phyloP scores from a whole-genome alignment of 176 grass and related monocot species.

The Phoenix dactylifera region DNA sequence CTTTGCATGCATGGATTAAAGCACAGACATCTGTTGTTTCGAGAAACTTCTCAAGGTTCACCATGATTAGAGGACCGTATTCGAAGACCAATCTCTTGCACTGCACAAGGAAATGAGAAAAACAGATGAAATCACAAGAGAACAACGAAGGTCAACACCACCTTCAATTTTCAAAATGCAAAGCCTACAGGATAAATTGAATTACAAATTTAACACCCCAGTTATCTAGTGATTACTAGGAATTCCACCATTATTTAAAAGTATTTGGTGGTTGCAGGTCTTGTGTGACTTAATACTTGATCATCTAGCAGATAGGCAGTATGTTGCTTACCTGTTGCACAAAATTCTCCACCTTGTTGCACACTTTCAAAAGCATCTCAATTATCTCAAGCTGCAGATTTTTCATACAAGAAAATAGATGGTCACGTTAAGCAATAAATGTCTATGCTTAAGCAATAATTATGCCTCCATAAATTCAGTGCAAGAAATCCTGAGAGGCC shows the following conservation, averaged over 20 bases:
- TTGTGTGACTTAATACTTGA: too few species aligned
- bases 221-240: too few species aligned
- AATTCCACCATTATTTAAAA: too few species aligned
- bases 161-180: too few species aligned
- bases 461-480: too few species aligned
- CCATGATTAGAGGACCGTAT: background rate
- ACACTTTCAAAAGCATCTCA: constrained; percentile 58
- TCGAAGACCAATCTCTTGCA: constrained; percentile 4
- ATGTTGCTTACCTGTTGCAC: constrained; percentile 34
- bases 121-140: too few species aligned
- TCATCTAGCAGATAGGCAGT: too few species aligned
- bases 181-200: too few species aligned
- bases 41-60: constrained; percentile 3
- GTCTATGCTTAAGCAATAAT: too few species aligned
- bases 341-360: constrained; percentile 50
- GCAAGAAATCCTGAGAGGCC: too few species aligned
- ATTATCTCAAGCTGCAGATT: constrained; percentile 54
- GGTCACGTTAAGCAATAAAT: background rate
- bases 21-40: constrained; percentile 10
- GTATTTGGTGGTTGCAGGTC: background rate
- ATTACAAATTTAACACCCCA: too few species aligned
- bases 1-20: constrained; percentile 1
- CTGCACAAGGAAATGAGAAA: background rate
- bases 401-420: background rate
- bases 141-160: too few species aligned